Evolutionary conservation across 768 basidiomycete genomes (phyloP).

Genomic region (Mycena leptocephala): DNA sequence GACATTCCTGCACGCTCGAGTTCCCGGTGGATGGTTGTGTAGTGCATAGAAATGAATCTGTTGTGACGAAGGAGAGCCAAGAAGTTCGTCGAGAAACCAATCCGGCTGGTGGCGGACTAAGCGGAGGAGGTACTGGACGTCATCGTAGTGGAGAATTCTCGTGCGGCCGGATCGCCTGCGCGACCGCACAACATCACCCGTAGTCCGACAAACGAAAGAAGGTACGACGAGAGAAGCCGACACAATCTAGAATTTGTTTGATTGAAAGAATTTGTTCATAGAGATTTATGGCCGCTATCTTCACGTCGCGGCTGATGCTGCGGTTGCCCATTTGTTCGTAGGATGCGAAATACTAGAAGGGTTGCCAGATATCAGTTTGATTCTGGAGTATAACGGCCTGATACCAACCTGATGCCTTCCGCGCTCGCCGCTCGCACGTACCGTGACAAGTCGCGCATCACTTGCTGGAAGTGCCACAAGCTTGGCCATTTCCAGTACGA

Average conservation of each 20-base stretch:
- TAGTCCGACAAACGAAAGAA: constrained; percentile 45
- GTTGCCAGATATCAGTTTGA: too few relatives aligned
- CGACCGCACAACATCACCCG: constrained; percentile 44
- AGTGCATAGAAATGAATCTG: constrained; percentile 52
- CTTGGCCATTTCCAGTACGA: too few relatives aligned
- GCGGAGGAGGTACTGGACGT: constrained; percentile 39
- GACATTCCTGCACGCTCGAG: constrained; percentile 46
- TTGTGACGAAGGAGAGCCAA: constrained; percentile 43
- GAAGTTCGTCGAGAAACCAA: constrained; percentile 54
- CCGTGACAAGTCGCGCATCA: too few relatives aligned
- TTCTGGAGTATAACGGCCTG: too few relatives aligned
- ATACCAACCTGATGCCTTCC: too few relatives aligned
- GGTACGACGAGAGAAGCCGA: constrained; percentile 38
- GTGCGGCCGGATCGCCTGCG: not conserved
- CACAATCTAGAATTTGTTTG: constrained; percentile 43
- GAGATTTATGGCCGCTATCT: constrained; percentile 47
- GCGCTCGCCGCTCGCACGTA: too few relatives aligned
- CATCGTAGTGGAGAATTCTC: constrained; percentile 27
- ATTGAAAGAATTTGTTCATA: constrained; percentile 38
- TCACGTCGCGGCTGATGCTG: constrained; percentile 45
- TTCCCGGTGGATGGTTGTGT: constrained; percentile 47
- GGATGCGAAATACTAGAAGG: too few relatives aligned
- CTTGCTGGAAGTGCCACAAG: too few relatives aligned
- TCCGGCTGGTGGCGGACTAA: constrained; percentile 41
- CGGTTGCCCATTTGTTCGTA: constrained; percentile 9